These are phyloP conservation scores for Epichloe sibirici DNA, from an alignment of 2,329 filamentous ascomycete species.

Conservation along the genomic window DNA sequence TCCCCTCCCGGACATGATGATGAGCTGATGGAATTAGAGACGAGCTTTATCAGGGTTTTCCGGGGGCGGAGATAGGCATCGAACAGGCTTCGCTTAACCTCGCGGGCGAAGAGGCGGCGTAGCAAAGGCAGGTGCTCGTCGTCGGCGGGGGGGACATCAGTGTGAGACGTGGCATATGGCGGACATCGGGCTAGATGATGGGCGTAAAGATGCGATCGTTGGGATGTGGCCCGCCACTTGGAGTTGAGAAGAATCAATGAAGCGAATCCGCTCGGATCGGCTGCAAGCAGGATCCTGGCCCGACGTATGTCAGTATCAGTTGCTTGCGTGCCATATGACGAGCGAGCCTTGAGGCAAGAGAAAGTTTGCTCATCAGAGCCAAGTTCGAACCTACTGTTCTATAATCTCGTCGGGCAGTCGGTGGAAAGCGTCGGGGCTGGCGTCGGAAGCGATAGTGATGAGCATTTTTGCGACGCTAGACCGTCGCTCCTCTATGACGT, in stretches of 20 bases:
- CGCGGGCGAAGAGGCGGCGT: constrained; percentile 52
- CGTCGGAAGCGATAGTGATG: constrained; percentile 15
- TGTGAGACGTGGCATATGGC: constrained; percentile 42
- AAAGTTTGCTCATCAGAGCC: not conserved
- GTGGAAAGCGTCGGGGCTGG: constrained; percentile 28
- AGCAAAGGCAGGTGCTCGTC: constrained; percentile 45
- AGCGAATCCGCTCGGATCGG: constrained; percentile 52
- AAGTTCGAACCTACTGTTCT: constrained; percentile 42
- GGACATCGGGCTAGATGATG: constrained; percentile 50
- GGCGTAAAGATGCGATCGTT: constrained; percentile 50
- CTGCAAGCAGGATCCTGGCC: constrained; percentile 46
- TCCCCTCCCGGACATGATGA: constrained; percentile 79
- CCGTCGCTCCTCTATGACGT: constrained; percentile 17
- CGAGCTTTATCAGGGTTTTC: constrained; percentile 62
- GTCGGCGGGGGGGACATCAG: constrained; percentile 23
- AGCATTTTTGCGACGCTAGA: constrained; percentile 23
- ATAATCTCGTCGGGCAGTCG: constrained; percentile 57
- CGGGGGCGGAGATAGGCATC: constrained; percentile 60
- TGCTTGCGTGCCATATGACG: not conserved
- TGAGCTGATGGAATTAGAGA: constrained; percentile 74
- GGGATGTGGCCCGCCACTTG: constrained; percentile 53
- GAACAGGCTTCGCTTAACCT: constrained; percentile 68
- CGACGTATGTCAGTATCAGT: not conserved
- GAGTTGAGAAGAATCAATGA: constrained; percentile 53
- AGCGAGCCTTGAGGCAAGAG: not conserved